Percentiles rank a stretch among this genome's conserved stretches.
Evolutionary conservation across 2,329 filamentous ascomycete species (phyloP).

Genomic region (Tolypocladium inflatum): DNA sequence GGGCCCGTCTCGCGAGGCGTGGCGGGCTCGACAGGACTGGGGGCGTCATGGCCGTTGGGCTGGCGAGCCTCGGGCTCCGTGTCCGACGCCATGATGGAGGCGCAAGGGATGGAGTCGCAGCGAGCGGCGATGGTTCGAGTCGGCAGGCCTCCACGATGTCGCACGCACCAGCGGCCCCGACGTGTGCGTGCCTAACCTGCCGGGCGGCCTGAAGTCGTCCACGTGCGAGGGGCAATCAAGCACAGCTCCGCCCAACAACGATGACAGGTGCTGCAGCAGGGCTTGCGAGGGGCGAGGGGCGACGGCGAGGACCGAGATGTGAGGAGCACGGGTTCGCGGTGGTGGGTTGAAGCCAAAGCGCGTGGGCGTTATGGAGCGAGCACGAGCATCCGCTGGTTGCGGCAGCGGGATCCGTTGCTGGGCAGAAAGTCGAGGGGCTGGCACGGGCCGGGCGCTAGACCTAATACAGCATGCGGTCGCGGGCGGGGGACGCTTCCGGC

Average conservation of each 20-base stretch:
- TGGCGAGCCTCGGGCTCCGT: slow-evolving; percentile 21
- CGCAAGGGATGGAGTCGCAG: neutral
- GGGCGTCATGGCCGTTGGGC: slow-evolving; percentile 21
- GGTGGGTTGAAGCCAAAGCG: neutral
- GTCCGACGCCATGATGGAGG: slow-evolving; percentile 24
- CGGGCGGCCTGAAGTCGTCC: neutral
- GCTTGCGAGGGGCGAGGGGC: too few relatives aligned
- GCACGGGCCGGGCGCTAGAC: neutral
- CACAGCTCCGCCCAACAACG: neutral
- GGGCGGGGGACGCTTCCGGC: neutral
- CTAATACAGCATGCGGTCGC: neutral
- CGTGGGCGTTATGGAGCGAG: neutral
- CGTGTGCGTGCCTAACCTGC: neutral
- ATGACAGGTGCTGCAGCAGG: too few relatives aligned
- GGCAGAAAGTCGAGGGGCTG: slow-evolving; percentile 2
- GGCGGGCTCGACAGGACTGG: slow-evolving; percentile 22
- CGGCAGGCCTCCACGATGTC: neutral
- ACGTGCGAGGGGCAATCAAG: neutral
- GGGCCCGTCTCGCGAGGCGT: slow-evolving; percentile 20
- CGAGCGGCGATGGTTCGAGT: neutral
- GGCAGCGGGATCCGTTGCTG: neutral
- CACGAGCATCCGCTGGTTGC: neutral
- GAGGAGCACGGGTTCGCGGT: neutral
- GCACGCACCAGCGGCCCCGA: neutral
- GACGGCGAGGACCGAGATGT: neutral